Evolutionary conservation across 805 yeast species (phyloP).

Genomic region (Suhomyces canberraensis): DNA sequence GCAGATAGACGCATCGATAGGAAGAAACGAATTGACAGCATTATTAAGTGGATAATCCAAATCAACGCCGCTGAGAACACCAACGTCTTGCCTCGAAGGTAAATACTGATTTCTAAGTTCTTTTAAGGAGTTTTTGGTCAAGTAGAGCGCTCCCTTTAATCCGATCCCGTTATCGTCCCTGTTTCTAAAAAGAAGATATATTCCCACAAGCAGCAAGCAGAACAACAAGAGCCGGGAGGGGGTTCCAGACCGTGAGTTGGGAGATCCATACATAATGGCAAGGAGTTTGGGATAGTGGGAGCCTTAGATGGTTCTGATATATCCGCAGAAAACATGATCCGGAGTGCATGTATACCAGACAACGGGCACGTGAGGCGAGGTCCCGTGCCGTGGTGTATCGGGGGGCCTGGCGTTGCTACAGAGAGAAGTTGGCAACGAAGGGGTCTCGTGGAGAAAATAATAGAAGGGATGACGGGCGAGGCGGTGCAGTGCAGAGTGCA

Average conservation of each 20-base stretch:
- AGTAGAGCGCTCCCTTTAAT: slow-evolving; percentile 22
- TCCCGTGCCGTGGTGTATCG: no score
- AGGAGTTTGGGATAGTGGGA: background rate
- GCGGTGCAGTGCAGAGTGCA: no score
- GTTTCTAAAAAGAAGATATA: slow-evolving; percentile 7
- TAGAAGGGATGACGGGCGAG: no score
- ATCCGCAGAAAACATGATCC: background rate
- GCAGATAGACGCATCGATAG: slow-evolving; percentile 35
- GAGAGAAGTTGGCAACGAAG: no score
- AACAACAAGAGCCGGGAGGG: slow-evolving; percentile 9
- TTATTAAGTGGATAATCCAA: slow-evolving; percentile 31
- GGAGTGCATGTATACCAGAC: background rate
- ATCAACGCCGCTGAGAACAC: slow-evolving; percentile 1
- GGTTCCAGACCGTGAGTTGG: slow-evolving; percentile 6
- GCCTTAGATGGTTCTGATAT: background rate
- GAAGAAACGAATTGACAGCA: slow-evolving; percentile 40
- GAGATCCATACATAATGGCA: background rate
- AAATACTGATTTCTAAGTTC: slow-evolving; percentile 19
- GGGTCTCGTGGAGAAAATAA: no score
- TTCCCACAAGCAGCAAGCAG: slow-evolving; percentile 7
- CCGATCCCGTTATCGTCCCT: slow-evolving; percentile 9
- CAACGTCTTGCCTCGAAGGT: background rate
- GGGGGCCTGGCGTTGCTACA: no score
- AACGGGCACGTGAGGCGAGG: background rate
- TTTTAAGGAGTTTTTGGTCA: slow-evolving; percentile 23